These are phyloP conservation scores for Rhodomyrtus tomentosa DNA, from an alignment of 345 rosid genomes.

Conservation along the genomic window DNA sequence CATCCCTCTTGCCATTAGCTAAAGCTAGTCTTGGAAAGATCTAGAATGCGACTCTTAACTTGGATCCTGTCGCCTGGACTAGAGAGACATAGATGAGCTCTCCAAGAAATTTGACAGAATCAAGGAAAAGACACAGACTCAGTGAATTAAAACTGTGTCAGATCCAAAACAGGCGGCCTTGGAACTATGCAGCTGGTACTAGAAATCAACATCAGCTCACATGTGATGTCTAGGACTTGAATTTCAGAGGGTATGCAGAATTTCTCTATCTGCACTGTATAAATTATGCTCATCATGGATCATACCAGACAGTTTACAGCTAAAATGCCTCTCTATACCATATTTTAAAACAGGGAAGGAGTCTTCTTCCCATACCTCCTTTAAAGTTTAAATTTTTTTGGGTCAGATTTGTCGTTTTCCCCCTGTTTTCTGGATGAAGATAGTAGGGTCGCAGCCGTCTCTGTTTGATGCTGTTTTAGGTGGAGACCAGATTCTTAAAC, in stretches of 20 bases:
- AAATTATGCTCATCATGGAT: neutral
- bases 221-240: neutral
- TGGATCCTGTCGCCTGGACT: neutral
- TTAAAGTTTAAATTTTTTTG: neutral
- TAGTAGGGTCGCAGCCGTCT: neutral
- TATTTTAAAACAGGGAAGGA: neutral
- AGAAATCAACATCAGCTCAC: neutral
- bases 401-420: neutral
- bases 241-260: neutral
- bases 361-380: neutral
- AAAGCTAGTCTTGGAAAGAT: neutral
- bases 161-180: neutral
- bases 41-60: neutral
- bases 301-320: neutral
- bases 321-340: neutral
- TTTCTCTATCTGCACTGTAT: neutral
- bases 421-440: neutral
- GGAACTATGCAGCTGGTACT: neutral
- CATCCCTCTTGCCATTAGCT: neutral
- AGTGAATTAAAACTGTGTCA: neutral
- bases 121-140: neutral
- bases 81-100: neutral
- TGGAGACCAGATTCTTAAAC: neutral
- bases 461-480: neutral
- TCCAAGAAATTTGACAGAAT: neutral